phyloP scores from a whole-genome alignment of 257 asterid genomes.

The Rhazya stricta region DNA sequence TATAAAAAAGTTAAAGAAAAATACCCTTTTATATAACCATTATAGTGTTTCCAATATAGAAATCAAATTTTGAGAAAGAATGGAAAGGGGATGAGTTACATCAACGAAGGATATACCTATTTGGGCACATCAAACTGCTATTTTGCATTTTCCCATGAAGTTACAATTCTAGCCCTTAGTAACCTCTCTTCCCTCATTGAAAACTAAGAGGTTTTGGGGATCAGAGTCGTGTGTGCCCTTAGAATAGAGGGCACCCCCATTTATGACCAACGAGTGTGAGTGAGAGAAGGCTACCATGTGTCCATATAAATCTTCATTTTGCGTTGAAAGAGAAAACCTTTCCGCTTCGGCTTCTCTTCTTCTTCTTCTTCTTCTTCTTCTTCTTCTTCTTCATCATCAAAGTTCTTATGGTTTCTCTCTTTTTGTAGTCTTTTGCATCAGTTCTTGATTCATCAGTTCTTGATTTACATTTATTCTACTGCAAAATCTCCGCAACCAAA shows the following conservation, averaged over 20 bases:
- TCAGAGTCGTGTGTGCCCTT: constrained; percentile 49
- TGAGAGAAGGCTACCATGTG: constrained; percentile 23
- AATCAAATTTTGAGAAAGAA: too few relatives aligned
- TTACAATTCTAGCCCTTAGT: constrained; percentile 31
- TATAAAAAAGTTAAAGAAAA: too few relatives aligned
- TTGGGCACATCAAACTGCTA: too few relatives aligned
- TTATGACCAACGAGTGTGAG: constrained; percentile 39
- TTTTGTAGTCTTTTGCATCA: constrained; percentile 4
- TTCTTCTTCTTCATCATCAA: constrained; percentile 8
- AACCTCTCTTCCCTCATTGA: constrained; percentile 27
- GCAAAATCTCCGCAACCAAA: constrained; percentile 14
- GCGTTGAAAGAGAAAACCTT: constrained; percentile 20
- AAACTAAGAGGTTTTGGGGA: constrained; percentile 47
- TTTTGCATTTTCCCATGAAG: constrained; percentile 1
- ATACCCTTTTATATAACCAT: too few relatives aligned
- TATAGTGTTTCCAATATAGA: too few relatives aligned
- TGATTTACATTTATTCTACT: background rate
- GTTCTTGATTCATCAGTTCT: background rate
- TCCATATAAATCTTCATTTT: constrained; percentile 37
- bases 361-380: constrained; percentile 29
- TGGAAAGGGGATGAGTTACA: too few relatives aligned
- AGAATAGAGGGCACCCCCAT: constrained; percentile 47
- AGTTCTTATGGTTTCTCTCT: constrained; percentile 16
- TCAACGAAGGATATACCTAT: too few relatives aligned
- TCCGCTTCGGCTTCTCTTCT: constrained; percentile 12